Evolutionary conservation across 768 basidiomycete genomes (phyloP).

Genomic region (Leccinum aurantiacum): DNA sequence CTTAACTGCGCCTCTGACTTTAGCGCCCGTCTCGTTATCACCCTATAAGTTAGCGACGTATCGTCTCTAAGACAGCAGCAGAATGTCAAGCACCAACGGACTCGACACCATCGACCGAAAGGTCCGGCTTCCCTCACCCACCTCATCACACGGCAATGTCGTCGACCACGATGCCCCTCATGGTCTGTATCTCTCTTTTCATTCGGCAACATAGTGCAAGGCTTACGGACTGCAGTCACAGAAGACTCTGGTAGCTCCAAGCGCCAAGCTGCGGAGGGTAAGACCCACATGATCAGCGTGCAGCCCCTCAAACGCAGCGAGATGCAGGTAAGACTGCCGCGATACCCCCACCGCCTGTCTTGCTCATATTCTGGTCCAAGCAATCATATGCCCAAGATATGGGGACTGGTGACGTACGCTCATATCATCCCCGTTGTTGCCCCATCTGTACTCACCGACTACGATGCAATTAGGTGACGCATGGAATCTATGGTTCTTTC

Average conservation of each 20-base stretch:
- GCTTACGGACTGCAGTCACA: slow-evolving; percentile 50
- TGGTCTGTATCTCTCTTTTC: slow-evolving; percentile 42
- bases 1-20: background rate
- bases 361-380: slow-evolving; percentile 38
- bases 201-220: background rate
- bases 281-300: slow-evolving; percentile 64
- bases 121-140: slow-evolving; percentile 46
- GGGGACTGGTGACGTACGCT: slow-evolving; percentile 57
- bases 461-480: slow-evolving; percentile 53
- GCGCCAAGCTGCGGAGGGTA: slow-evolving; percentile 28
- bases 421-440: background rate
- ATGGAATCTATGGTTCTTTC: slow-evolving; percentile 84
- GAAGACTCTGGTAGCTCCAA: slow-evolving; percentile 48
- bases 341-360: background rate
- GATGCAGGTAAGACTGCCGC: slow-evolving; percentile 68
- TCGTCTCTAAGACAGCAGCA: background rate
- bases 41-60: slow-evolving; percentile 16
- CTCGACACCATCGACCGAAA: slow-evolving; percentile 44
- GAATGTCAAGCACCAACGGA: slow-evolving; percentile 29
- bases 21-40: background rate
- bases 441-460: background rate
- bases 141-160: slow-evolving; percentile 53
- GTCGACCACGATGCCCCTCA: slow-evolving; percentile 70
- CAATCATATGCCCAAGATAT: slow-evolving; percentile 92
- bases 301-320: slow-evolving; percentile 82